These are phyloP conservation scores for Paspalum vaginatum DNA, from an alignment of 176 grass and related monocot species.

Conservation along the genomic window DNA sequence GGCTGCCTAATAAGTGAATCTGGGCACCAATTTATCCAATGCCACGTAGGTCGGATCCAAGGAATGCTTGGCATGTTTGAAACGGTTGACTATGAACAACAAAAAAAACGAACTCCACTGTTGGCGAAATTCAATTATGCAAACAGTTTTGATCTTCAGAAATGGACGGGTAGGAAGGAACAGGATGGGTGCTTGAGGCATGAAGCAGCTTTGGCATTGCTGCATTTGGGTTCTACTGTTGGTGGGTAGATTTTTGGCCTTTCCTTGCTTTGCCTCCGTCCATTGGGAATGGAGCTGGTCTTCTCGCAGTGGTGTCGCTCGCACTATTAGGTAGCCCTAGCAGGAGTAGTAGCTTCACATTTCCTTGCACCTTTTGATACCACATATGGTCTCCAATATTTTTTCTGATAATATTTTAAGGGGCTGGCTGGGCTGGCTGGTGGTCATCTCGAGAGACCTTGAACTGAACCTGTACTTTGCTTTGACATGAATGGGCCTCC, in stretches of 20 bases:
- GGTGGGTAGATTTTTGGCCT: constrained; percentile 48
- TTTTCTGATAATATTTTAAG: constrained; percentile 24
- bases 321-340: neutral
- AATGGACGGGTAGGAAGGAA: constrained; percentile 25
- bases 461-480: constrained; percentile 59
- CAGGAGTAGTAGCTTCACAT: constrained; percentile 9
- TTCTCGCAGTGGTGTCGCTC: constrained; percentile 27
- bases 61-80: too few relatives aligned
- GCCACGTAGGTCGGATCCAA: too few relatives aligned
- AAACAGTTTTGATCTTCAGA: neutral
- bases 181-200: constrained; percentile 42
- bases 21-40: too few relatives aligned
- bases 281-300: constrained; percentile 62
- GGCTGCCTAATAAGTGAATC: too few relatives aligned
- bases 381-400: constrained; percentile 36
- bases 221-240: constrained; percentile 52
- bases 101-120: neutral
- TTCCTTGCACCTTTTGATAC: constrained; percentile 64
- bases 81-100: too few relatives aligned
- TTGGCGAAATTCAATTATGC: neutral
- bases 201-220: constrained; percentile 32
- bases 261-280: constrained; percentile 29
- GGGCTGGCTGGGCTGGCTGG: neutral
- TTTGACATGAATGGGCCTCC: constrained; percentile 50
- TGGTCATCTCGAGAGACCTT: constrained; percentile 47